phyloP scores from a whole-genome alignment of 1,284 basidiomycete genomes.

The Cutaneotrichosporon cutaneum region DNA sequence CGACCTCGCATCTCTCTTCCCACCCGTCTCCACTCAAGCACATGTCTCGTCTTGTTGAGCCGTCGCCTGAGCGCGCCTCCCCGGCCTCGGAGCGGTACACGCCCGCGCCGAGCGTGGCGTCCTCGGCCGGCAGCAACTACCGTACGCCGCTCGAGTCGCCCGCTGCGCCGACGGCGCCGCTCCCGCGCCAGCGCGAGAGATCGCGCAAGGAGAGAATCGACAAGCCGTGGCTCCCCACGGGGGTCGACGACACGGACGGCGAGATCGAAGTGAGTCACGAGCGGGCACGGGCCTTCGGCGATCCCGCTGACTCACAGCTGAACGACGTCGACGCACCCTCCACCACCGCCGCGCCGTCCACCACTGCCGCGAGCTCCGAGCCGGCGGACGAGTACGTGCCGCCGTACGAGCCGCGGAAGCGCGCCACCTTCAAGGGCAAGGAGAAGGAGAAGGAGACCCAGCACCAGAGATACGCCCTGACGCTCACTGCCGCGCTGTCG shows the following conservation, averaged over 20 bases:
- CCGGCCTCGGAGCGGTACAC: background rate
- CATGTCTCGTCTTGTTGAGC: too few relatives aligned
- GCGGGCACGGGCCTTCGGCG: too few relatives aligned
- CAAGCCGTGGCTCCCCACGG: conserved; percentile 1
- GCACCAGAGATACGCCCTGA: conserved; percentile 18
- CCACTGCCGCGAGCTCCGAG: background rate
- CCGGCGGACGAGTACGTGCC: conserved; percentile 9
- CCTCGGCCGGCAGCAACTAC: too few relatives aligned
- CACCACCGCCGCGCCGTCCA: background rate
- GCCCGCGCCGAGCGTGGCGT: background rate
- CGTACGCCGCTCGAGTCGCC: background rate
- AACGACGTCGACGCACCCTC: conserved; percentile 13
- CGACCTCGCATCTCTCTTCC: too few relatives aligned
- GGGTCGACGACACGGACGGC: conserved; percentile 3
- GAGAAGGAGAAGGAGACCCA: background rate
- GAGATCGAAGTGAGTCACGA: conserved; percentile 12
- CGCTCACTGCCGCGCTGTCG: conserved; percentile 23
- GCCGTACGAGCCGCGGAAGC: conserved; percentile 17
- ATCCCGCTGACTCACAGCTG: conserved; percentile 6
- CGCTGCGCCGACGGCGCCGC: background rate
- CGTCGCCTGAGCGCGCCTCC: background rate
- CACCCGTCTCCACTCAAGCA: too few relatives aligned
- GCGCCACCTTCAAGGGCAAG: background rate
- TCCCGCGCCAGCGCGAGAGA: background rate
- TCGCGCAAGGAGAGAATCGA: background rate